Percentiles rank a stretch among this genome's conserved stretches.
These are phyloP conservation scores for Beta corolliflora DNA, from an alignment of 179 eudicot genomes.

Conservation along the genomic window DNA sequence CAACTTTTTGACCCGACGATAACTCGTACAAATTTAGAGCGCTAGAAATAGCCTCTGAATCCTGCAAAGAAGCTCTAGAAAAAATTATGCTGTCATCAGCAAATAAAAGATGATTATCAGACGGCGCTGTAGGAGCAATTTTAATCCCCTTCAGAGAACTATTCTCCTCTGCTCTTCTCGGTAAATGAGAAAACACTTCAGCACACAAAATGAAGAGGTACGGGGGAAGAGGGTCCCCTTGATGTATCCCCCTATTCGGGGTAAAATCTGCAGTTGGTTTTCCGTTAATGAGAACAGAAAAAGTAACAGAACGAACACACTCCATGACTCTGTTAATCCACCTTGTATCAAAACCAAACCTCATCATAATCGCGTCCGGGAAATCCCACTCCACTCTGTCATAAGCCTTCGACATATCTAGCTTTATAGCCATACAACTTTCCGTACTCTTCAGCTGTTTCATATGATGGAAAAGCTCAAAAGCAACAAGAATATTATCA, in stretches of 20 bases:
- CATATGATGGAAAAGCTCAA: not conserved
- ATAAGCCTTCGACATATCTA: not conserved
- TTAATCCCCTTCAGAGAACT: not conserved
- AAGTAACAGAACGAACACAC: not conserved
- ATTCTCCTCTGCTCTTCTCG: not conserved
- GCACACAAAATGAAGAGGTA: not conserved
- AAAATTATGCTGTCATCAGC: not conserved
- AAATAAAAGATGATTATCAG: not conserved
- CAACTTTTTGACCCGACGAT: not conserved
- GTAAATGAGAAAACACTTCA: not conserved
- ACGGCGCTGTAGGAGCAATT: not conserved
- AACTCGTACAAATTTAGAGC: not conserved
- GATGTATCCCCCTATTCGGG: not conserved
- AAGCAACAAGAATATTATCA: not conserved
- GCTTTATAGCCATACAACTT: not conserved
- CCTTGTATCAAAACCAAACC: not conserved
- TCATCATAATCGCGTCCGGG: not conserved
- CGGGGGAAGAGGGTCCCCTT: not conserved
- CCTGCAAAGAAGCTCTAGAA: rapidly evolving
- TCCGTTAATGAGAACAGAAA: not conserved
- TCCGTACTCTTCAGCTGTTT: not conserved
- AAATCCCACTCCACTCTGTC: not conserved
- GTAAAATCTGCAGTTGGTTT: not conserved
- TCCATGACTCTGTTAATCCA: not conserved
- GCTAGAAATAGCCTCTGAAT: not conserved